Evolutionary conservation across 805 yeast genomes (phyloP).

Genomic region (Yarrowia bubula): DNA sequence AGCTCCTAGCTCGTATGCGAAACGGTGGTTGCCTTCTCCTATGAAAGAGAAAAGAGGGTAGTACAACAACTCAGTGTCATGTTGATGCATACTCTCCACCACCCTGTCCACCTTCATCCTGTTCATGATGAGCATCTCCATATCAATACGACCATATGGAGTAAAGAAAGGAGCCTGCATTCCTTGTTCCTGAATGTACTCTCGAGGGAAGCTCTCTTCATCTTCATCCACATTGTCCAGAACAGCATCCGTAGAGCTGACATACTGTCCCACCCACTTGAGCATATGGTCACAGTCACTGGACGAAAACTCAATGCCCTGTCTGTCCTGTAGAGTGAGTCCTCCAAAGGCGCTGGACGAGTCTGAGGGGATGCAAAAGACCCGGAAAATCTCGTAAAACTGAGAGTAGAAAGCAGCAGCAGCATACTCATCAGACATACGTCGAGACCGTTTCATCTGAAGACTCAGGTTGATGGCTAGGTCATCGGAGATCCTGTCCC

Average conservation of each 20-base stretch:
- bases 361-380: neutral
- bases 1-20: neutral
- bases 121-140: slow-evolving; percentile 9
- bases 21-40: neutral
- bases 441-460: neutral
- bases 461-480: neutral
- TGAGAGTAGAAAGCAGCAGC: slow-evolving; percentile 16
- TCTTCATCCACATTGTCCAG: neutral
- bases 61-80: neutral
- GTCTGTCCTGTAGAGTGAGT: neutral
- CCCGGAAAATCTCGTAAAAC: slow-evolving; percentile 15
- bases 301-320: neutral
- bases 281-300: slow-evolving; percentile 3
- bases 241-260: neutral
- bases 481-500: neutral
- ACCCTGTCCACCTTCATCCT: neutral
- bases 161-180: slow-evolving; percentile 10
- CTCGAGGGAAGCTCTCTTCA: neutral
- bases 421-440: slow-evolving; percentile 4
- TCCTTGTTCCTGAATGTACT: neutral
- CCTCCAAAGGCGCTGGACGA: neutral
- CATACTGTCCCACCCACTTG: neutral
- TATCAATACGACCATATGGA: neutral
- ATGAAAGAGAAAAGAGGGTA: neutral
- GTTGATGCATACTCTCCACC: neutral